Evolutionary conservation across 1,284 basidiomycete genomes (phyloP).

Genomic region (Moesziomyces globuligerus): DNA sequence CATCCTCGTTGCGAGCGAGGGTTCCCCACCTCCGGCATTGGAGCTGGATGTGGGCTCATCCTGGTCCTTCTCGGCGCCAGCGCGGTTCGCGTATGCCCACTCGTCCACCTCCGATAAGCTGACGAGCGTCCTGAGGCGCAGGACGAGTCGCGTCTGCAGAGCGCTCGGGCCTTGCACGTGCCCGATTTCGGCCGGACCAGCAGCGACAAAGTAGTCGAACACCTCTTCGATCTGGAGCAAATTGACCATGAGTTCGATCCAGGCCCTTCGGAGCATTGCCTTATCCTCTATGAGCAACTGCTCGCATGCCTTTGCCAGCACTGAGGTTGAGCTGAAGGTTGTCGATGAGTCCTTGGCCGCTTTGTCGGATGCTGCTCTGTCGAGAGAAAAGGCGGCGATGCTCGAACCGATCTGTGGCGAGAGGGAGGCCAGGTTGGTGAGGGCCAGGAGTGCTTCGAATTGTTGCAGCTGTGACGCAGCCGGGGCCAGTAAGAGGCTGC

Average conservation of each 20-base stretch:
- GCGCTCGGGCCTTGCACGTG: neutral
- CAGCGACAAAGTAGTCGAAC: constrained; percentile 17
- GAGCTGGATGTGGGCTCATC: neutral
- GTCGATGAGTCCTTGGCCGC: neutral
- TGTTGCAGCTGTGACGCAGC: constrained; percentile 79
- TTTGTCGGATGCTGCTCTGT: neutral
- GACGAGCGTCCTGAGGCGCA: constrained; percentile 32
- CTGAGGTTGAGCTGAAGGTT: constrained; percentile 15
- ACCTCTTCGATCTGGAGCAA: constrained; percentile 80
- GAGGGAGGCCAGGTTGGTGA: constrained; percentile 89
- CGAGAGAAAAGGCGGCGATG: constrained; percentile 36
- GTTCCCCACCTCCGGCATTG: constrained; percentile 11
- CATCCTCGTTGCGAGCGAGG: constrained; percentile 32
- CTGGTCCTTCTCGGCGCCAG: neutral
- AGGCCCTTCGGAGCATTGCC: constrained; percentile 81
- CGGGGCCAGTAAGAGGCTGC: constrained; percentile 36
- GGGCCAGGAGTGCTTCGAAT: constrained; percentile 92
- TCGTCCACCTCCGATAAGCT: constrained; percentile 31
- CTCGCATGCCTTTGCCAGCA: constrained; percentile 30
- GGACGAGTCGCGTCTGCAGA: constrained; percentile 11
- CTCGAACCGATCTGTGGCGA: constrained; percentile 66
- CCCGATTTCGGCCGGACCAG: neutral
- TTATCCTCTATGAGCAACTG: constrained; percentile 82
- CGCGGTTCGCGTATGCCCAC: constrained; percentile 13
- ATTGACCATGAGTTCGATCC: constrained; percentile 93